These are phyloP conservation scores for Boletus insuetus DNA, from an alignment of 768 basidiomycete genomes.

Conservation along the genomic window DNA sequence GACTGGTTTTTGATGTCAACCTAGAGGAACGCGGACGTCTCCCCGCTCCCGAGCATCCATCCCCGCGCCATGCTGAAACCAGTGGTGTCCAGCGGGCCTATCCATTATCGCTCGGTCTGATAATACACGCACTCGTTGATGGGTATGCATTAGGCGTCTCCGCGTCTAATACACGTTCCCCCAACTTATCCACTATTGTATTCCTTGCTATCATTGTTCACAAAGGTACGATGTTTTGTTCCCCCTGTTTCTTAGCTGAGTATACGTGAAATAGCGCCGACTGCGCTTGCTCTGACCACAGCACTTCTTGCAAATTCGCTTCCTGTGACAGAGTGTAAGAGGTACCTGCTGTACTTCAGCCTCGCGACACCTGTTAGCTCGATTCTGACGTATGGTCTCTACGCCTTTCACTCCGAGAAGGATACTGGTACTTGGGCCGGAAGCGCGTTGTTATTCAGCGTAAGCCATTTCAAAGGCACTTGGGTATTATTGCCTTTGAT, in stretches of 20 bases:
- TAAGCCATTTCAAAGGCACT: conserved; percentile 36
- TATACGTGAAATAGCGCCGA: conserved; percentile 61
- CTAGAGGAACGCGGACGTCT: conserved; percentile 54
- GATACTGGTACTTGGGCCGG: conserved; percentile 59
- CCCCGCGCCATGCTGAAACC: conserved; percentile 2
- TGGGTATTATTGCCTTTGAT: not conserved
- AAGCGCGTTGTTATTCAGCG: conserved; percentile 78
- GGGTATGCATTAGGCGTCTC: conserved; percentile 90
- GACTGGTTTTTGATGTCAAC: conserved; percentile 54
- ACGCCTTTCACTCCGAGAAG: conserved; percentile 46
- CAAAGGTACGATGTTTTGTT: conserved; percentile 56
- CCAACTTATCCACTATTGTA: conserved; percentile 71
- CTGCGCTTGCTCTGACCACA: conserved; percentile 84
- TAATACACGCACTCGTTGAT: conserved; percentile 87
- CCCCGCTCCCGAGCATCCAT: conserved; percentile 14
- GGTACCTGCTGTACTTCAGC: conserved; percentile 75
- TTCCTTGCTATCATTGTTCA: conserved; percentile 91
- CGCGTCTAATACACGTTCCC: conserved; percentile 41
- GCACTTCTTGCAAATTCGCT: conserved; percentile 79
- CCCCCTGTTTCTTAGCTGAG: conserved; percentile 6
- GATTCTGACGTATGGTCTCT: conserved; percentile 66
- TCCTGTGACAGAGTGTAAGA: conserved; percentile 63
- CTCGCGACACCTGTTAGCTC: conserved; percentile 84
- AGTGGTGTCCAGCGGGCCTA: conserved; percentile 46
- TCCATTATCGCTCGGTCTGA: conserved; percentile 79